Percentiles rank a stretch among this genome's conserved stretches.
phyloP scores from a whole-genome alignment of 805 yeast genomes.

The Saturnispora gosingensis region DNA sequence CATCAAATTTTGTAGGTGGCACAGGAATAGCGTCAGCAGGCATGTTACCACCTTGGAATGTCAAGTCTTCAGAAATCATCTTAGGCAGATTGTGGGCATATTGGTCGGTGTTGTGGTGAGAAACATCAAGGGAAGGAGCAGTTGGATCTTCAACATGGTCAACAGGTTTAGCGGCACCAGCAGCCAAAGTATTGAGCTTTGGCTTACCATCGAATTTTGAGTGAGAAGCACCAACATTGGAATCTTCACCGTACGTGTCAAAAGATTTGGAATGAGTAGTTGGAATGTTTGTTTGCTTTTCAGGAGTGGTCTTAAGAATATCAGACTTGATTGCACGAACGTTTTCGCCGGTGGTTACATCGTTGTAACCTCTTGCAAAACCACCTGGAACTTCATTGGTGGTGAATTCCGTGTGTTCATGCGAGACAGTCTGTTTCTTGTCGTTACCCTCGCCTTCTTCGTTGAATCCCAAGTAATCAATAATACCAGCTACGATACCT shows the following conservation, averaged over 20 bases:
- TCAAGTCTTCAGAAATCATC: background rate
- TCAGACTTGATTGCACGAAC: background rate
- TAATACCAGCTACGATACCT: slow-evolving; percentile 5
- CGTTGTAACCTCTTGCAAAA: background rate
- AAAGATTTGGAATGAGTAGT: background rate
- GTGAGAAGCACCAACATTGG: background rate
- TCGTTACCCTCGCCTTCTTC: background rate
- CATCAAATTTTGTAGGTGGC: background rate
- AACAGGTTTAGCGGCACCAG: background rate
- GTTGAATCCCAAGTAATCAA: slow-evolving; percentile 8
- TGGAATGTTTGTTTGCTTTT: background rate
- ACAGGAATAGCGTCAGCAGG: background rate
- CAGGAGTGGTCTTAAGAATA: background rate
- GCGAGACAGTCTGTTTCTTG: background rate
- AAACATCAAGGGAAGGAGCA: background rate
- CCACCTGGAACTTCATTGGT: slow-evolving; percentile 2
- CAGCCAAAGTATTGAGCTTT: background rate
- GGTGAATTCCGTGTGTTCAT: background rate
- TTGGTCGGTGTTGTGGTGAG: background rate
- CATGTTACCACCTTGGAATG: background rate
- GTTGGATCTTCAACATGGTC: background rate
- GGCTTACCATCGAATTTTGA: background rate
- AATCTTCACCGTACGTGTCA: background rate
- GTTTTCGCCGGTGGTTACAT: background rate
- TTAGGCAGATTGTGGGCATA: background rate